Percentiles rank a stretch among this genome's conserved stretches.
phyloP scores from a whole-genome alignment of 805 yeast genomes.

The Ogataea methanolica region DNA sequence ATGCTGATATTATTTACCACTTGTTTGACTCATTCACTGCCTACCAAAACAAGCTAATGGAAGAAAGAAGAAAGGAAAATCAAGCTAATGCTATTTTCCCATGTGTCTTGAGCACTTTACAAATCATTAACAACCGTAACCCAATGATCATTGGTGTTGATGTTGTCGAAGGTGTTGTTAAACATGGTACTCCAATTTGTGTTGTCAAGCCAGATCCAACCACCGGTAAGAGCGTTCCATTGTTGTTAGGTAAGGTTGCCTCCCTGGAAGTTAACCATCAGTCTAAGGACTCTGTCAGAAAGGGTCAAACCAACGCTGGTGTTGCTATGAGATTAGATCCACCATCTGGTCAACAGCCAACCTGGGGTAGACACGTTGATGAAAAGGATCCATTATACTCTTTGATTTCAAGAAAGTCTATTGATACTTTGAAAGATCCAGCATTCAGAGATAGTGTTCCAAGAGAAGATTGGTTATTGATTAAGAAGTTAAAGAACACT shows the following conservation, averaged over 20 bases:
- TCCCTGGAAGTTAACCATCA: slow-evolving; percentile 97
- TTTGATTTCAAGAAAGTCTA: slow-evolving; percentile 81
- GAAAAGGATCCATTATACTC: slow-evolving; percentile 89
- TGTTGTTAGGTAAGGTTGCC: slow-evolving; percentile 80
- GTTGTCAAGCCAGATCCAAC: slow-evolving; percentile 86
- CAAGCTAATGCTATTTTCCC: slow-evolving; percentile 91
- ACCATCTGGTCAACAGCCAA: slow-evolving; percentile 88
- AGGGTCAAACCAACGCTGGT: slow-evolving; percentile 96
- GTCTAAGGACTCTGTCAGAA: slow-evolving; percentile 71
- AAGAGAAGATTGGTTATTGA: slow-evolving; percentile 92
- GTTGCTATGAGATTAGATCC: slow-evolving; percentile 97
- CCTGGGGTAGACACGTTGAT: slow-evolving; percentile 99
- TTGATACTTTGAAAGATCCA: slow-evolving; percentile 96
- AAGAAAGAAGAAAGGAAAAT: slow-evolving; percentile 85
- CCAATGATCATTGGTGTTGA: slow-evolving; percentile 99
- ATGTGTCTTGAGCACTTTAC: slow-evolving; percentile 88
- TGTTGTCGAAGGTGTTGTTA: slow-evolving; percentile 83
- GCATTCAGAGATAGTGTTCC: slow-evolving; percentile 94
- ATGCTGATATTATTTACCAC: slow-evolving; percentile 95
- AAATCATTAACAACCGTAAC: slow-evolving; percentile 95
- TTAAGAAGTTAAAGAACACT: slow-evolving; percentile 81
- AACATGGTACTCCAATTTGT: slow-evolving; percentile 93
- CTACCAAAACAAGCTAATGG: slow-evolving; percentile 83
- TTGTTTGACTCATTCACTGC: slow-evolving; percentile 92
- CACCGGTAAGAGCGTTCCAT: slow-evolving; percentile 66